Base-by-base conservation (phyloP, 106 monocot species). In the Dioscorea zingiberensis region DNA sequence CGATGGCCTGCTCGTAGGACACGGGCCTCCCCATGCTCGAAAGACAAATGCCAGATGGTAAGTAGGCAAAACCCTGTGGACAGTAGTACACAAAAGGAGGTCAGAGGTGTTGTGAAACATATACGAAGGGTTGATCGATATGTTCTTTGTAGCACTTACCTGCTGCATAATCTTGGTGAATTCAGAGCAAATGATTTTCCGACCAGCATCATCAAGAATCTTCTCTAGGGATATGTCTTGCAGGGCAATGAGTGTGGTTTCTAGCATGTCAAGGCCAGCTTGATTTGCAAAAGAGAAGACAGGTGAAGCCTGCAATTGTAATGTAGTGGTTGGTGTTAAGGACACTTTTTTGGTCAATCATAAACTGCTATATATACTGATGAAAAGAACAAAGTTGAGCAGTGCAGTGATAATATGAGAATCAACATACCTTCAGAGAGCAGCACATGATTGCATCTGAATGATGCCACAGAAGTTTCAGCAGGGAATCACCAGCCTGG, bases 11-110 rank as follows among this genome's bases (percentile, higher is more conserved):
- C 32, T 93, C 89, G 48, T 92, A 98, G 0, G 97, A 89, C 13
- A 77, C 97, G 0, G 86, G 89, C 73, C 97, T 66, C 44, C 92
- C 97, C 92, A 93, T 89, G 80, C 88, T 93, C 46, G 97, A 98
- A 28, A 71, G 54, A 59, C 97, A 98, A 12, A 86, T 72, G 13
- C 92, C 97, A 26, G 74, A 72, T 11, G 88, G 92, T 3, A 98
- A 71, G 60, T 80, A 73, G 0, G 89, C 79, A 65, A 75, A 80
- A 1, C 97, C 97, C 97, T 97, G 7, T 61, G 13, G 47, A n/a
- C 47, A 46, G 30, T 27, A 59, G 21, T n/a, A 25, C 25, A 53
- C 64, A n/a, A n/a, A n/a, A n/a, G n/a, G n/a, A n/a, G n/a, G n/a
- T n/a, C n/a, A n/a, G n/a, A n/a, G n/a, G n/a, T n/a, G n/a, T n/a